These are phyloP conservation scores for Blastobotrys aristatus DNA, from an alignment of 1,139 yeast genomes.

Conservation along the genomic window DNA sequence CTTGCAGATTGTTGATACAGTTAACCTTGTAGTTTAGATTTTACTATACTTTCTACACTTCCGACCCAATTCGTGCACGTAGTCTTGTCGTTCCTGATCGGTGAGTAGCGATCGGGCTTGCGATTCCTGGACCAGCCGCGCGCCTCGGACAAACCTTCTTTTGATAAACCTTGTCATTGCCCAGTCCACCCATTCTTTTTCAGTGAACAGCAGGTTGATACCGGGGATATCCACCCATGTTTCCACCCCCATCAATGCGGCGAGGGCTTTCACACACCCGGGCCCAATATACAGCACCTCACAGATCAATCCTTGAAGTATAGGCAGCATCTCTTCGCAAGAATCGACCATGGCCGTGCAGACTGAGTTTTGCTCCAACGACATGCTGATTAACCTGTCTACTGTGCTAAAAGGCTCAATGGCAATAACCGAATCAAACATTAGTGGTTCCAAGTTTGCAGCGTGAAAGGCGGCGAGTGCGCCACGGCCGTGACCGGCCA, in stretches of 20 bases:
- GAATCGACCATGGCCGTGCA: neutral
- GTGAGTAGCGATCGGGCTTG: neutral
- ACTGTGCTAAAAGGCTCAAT: neutral
- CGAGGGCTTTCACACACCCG: neutral
- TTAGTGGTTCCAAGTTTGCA: neutral
- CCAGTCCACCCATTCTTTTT: neutral
- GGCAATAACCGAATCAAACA: neutral
- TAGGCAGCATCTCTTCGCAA: neutral
- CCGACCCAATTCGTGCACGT: neutral
- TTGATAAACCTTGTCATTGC: neutral
- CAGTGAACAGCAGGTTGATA: neutral
- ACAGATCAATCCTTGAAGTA: neutral
- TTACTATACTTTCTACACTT: neutral
- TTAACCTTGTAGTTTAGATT: neutral
- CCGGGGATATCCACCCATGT: neutral
- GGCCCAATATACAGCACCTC: neutral
- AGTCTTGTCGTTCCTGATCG: neutral
- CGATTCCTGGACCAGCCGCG: neutral
- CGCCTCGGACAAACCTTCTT: neutral
- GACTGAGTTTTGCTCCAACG: neutral
- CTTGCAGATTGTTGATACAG: slow-evolving; percentile 4
- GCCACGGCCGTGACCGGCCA: neutral
- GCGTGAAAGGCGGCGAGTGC: neutral
- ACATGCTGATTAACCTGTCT: no score
- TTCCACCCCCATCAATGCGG: neutral